Conservation (phyloP, 371 early-diverging fungal genomes). For the Actinomortierella wolfii region DNA sequence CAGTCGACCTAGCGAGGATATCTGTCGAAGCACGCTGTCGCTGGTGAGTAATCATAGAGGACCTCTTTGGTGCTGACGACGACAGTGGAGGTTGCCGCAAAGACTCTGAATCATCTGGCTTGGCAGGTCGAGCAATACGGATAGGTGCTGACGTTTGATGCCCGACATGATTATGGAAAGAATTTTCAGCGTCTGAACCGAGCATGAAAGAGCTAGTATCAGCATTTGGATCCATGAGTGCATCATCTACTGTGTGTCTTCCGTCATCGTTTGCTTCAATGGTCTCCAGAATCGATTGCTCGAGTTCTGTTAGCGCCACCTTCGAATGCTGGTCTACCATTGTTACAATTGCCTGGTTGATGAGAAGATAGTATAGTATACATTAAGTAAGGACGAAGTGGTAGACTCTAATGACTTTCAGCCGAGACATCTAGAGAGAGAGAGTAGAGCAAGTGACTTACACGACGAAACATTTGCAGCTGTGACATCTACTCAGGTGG, state of each 20-base stretch:
- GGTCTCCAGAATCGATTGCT: constrained; percentile 39
- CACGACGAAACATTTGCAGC: constrained; percentile 40
- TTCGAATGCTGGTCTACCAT: constrained; percentile 47
- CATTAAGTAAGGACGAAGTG: neutral
- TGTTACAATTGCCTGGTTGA: constrained; percentile 33
- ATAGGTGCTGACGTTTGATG: too few species aligned
- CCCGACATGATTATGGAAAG: too few species aligned
- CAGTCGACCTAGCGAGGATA: too few species aligned
- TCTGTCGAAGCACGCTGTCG: too few species aligned
- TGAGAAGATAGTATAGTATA: neutral
- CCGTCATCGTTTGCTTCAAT: constrained; percentile 34
- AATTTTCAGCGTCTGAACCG: constrained; percentile 2
- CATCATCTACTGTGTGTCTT: constrained; percentile 16
- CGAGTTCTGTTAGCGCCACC: constrained; percentile 24
- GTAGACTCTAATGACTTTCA: too few species aligned
- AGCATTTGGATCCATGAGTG: neutral
- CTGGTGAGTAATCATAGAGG: too few species aligned
- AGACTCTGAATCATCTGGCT: too few species aligned
- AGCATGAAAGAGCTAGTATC: constrained; percentile 44
- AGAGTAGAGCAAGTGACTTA: neutral
- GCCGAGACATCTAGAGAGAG: too few species aligned
- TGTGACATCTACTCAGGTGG: constrained; percentile 29
- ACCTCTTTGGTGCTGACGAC: too few species aligned
- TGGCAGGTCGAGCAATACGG: too few species aligned
- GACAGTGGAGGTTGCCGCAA: too few species aligned